Percentiles rank a stretch among this genome's conserved stretches.
Evolutionary conservation across 2,329 filamentous ascomycete species (phyloP).

Genomic region (Stagonosporopsis tanaceti): DNA sequence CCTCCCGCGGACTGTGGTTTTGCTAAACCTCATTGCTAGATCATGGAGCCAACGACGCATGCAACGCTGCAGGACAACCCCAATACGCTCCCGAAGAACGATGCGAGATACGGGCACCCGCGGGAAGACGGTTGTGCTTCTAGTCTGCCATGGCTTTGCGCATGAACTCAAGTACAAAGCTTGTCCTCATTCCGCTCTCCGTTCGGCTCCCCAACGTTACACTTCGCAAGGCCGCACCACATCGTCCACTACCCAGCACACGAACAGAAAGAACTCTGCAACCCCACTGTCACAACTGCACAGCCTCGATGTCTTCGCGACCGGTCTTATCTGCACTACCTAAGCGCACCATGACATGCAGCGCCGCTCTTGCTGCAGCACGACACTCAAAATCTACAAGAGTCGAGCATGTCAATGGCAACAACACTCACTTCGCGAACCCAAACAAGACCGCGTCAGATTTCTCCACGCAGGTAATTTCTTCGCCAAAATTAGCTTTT

Average conservation of each 20-base stretch:
- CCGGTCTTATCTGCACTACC: neutral
- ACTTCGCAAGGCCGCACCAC: neutral
- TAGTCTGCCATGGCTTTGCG: neutral
- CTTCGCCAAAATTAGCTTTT: neutral
- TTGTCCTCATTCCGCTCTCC: neutral
- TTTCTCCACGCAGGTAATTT: neutral
- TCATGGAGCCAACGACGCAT: neutral
- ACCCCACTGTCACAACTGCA: neutral
- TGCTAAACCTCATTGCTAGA: slow-evolving; percentile 1
- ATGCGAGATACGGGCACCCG: neutral
- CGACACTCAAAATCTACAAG: neutral
- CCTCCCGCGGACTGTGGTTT: neutral
- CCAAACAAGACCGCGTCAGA: neutral
- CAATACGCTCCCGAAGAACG: neutral
- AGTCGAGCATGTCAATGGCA: neutral
- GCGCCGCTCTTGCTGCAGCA: neutral
- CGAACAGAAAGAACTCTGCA: neutral
- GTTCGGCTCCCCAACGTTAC: slow-evolving; percentile 19
- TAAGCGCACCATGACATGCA: neutral
- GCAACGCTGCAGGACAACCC: neutral
- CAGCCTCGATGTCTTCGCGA: slow-evolving; percentile 1
- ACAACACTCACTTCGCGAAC: neutral
- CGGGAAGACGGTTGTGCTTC: neutral
- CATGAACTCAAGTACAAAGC: neutral
- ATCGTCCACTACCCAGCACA: neutral